Base-by-base conservation (phyloP, 805 yeast genomes). In the Monosporozyma solicola region DNA sequence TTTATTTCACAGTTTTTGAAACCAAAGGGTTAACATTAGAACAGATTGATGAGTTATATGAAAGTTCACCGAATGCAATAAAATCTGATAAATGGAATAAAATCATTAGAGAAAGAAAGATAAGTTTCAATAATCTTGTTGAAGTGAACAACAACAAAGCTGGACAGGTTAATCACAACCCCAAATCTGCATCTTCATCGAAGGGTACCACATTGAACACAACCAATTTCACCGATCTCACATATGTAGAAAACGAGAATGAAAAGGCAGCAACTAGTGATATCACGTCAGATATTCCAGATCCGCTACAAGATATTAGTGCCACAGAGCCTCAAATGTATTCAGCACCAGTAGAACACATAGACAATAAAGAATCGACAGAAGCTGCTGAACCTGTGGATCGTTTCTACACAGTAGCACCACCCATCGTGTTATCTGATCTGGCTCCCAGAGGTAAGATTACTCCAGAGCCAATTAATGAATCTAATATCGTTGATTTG, bases 1-100 rank as follows among this genome's bases (percentile, higher is more conserved):
- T 82, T 5, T 84, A 83, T 66, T 78, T 85, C 50, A 72, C 78
- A 53, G 87, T 86, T 35, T 87, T 83, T 69, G 94, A 87, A 66
- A 87, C 96, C 0, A 84, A 80, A 61, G 95, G 95, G 0, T 73
- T 87, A 50, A 80, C 83, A 61, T 76, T 88, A 64, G 96, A 88
- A 69, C 89, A 88, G 59, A 83, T 88, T 51, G 91, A 88, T 70
- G 87, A 81, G 57, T 73, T 87, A 72, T 87, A 83, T 64, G 75
- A 77, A 50, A 73, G 74, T 37, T 83, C 91, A 59, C 69, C 76
- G 44, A 76, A 65, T 61, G 84, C 90, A 1, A 66, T 78, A 16
- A 67, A 66, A 10, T 82, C 88, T 0, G 57, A 68, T 11, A 64
- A 68, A 31, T 83, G 81, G 71, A 69, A 67, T 51, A 55, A 55